Evolutionary conservation across 192 early-diverging fungal genomes (phyloP).

Genomic region (Gamsiella multidivaricata): DNA sequence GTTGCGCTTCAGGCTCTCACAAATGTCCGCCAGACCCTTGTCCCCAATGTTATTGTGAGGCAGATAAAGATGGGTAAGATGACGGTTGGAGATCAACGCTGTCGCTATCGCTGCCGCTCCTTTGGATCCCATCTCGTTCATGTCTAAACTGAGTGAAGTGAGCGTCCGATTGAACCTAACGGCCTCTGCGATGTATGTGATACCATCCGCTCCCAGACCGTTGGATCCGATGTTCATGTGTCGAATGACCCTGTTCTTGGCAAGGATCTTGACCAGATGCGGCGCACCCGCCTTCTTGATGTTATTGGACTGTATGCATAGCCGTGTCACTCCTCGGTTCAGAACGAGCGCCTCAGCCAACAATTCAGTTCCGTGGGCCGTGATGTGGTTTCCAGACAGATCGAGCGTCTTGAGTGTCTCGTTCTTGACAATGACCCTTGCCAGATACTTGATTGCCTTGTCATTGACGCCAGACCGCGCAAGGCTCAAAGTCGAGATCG

Average conservation of each 20-base stretch:
- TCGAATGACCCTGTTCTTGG: slow-evolving; percentile 53
- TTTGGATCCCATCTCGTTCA: slow-evolving; percentile 49
- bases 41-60: slow-evolving; percentile 55
- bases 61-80: slow-evolving; percentile 54
- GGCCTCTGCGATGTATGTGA: slow-evolving; percentile 42
- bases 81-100: slow-evolving; percentile 44
- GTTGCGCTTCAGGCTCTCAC: slow-evolving; percentile 44
- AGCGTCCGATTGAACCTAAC: slow-evolving; percentile 47
- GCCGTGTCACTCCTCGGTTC: slow-evolving; percentile 43
- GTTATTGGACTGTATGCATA: slow-evolving; percentile 56
- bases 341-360: slow-evolving; percentile 49
- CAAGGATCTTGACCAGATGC: slow-evolving; percentile 50
- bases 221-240: slow-evolving; percentile 57
- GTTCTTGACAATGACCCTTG: slow-evolving; percentile 43
- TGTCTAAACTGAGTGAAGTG: slow-evolving; percentile 51
- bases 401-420: slow-evolving; percentile 44
- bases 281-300: slow-evolving; percentile 48
- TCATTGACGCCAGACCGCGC: slow-evolving; percentile 56
- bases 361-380: slow-evolving; percentile 31
- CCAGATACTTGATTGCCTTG: slow-evolving; percentile 54
- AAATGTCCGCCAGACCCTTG: slow-evolving; percentile 40
- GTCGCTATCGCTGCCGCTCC: slow-evolving; percentile 30
- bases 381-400: slow-evolving; percentile 52
- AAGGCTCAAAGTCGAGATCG: slow-evolving; percentile 51
- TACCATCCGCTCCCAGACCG: slow-evolving; percentile 32